phyloP scores from a whole-genome alignment of 169 alveolate genomes.

The Haemoproteus tartakovskyi region DNA sequence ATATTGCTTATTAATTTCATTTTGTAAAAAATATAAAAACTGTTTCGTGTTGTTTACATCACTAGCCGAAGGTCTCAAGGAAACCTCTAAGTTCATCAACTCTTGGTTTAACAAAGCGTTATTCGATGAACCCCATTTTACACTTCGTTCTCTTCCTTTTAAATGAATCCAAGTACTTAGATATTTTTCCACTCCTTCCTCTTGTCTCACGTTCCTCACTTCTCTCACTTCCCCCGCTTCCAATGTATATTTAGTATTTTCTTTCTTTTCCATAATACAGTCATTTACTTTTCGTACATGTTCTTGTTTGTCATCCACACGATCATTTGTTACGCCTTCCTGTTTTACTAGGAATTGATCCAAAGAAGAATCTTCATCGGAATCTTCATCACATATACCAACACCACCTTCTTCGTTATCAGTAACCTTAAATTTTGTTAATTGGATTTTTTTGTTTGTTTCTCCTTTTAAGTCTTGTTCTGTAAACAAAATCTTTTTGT shows the following conservation, averaged over 20 bases:
- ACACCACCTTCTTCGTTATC: not conserved
- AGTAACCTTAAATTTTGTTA: conserved; percentile 25
- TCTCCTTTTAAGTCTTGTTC: not conserved
- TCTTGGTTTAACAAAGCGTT: conserved; percentile 32
- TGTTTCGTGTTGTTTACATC: conserved; percentile 31
- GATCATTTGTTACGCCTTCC: not conserved
- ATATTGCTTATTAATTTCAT: conserved; percentile 55
- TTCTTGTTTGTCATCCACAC: not conserved
- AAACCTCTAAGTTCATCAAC: conserved; percentile 16
- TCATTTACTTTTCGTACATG: too few species aligned
- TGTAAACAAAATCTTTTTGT: too few species aligned
- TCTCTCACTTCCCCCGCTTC: too few species aligned
- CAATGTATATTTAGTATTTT: too few species aligned
- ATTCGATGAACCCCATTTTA: too few species aligned
- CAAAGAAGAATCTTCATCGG: conserved; percentile 19
- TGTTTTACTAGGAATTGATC: not conserved
- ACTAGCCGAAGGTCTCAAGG: conserved; percentile 35
- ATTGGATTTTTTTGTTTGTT: conserved; percentile 24
- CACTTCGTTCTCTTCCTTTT: not conserved
- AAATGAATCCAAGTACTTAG: too few species aligned
- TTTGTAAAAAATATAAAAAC: conserved; percentile 39
- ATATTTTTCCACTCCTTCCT: too few species aligned
- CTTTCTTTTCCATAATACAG: too few species aligned
- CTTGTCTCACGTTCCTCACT: too few species aligned
- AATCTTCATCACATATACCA: conserved; percentile 37